Base-by-base conservation (phyloP, 257 asterid genomes). In the Nicotiana otophora region DNA sequence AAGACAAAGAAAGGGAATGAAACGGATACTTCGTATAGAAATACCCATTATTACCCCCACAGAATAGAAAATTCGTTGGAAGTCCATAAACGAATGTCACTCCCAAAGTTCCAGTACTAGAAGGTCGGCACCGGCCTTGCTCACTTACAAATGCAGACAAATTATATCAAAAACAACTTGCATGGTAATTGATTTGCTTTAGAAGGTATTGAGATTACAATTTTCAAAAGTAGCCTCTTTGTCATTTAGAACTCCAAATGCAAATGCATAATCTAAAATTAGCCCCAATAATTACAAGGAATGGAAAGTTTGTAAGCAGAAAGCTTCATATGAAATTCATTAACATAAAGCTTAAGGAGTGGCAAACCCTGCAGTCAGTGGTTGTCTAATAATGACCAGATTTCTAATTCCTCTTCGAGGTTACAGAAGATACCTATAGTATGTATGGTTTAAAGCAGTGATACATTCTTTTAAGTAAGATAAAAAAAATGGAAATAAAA, bases 81-180 rank as follows among this genome's bases (percentile, higher is more conserved):
- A 19, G 17, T 72, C 60, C 10, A 42, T 20, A 42, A 42, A 11
- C 11, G 23, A 70, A 42, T 70, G 36, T 42, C 12, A 23, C 20
- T 72, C 14, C 15, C 51, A 20, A 42, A 74, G 58, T 23, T 14
- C 23, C 1, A 23, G 80, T 14, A 26, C 42, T 74, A 48, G 28
- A 48, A 74, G 63, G 26, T 74, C 62, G 63, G 80, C 63, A 74
- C 80, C 80, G 63, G 26, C 46, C 63, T 51, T 48, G 63, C 26
- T 26, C 62, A 74, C 42, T 15, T 51, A 51, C 23, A 74, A 10
- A 48, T 10, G 34, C 20, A 63, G n/a, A 20, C 58, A 39, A n/a
- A 46, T 72, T 46, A 46, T 23, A 7, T 46, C 39, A n/a, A 72
- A 69, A 19, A n/a, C 30, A 60, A 60, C 30, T n/a, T 28, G 14